Percentiles rank a stretch among this genome's conserved stretches.
phyloP scores from a whole-genome alignment of 163 green algal genomes.

The Smithsoniella earleae region DNA sequence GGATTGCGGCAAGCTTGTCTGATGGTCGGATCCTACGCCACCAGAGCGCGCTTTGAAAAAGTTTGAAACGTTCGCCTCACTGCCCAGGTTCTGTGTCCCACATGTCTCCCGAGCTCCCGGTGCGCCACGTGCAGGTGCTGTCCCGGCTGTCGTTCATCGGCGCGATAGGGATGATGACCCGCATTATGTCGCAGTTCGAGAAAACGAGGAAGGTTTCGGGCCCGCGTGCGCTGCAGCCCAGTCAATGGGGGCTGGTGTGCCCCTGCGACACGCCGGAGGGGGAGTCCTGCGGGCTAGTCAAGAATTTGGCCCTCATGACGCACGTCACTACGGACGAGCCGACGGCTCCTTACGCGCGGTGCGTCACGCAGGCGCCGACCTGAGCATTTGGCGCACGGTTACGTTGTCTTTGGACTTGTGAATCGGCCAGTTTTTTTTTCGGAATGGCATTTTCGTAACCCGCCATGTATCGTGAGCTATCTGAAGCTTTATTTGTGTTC shows the following conservation, averaged over 20 bases:
- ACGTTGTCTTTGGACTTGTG: no score
- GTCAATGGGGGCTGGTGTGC: conserved; percentile 98
- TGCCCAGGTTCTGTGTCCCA: no score
- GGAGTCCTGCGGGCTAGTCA: conserved; percentile 93
- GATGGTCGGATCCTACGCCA: no score
- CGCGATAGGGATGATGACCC: conserved; percentile 95
- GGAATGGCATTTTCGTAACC: no score
- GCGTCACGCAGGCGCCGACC: not conserved
- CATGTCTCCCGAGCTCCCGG: no score
- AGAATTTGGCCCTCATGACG: conserved; percentile 99
- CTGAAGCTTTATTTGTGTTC: no score
- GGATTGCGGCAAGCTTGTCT: no score
- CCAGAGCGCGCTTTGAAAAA: no score
- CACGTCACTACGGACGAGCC: conserved; percentile 87
- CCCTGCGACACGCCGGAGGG: conserved; percentile 92
- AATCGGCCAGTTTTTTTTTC: no score
- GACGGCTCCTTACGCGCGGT: not conserved
- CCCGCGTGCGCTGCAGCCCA: conserved; percentile 43
- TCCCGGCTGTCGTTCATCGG: conserved; percentile 85
- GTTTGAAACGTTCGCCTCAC: no score
- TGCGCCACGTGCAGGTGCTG: conserved; percentile 66
- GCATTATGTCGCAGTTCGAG: conserved; percentile 96
- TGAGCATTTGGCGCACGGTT: no score
- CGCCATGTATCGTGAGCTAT: no score
- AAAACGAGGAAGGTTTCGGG: conserved; percentile 88